phyloP scores from a whole-genome alignment of 495 filamentous ascomycete species.

The Xylaria flabelliformis region DNA sequence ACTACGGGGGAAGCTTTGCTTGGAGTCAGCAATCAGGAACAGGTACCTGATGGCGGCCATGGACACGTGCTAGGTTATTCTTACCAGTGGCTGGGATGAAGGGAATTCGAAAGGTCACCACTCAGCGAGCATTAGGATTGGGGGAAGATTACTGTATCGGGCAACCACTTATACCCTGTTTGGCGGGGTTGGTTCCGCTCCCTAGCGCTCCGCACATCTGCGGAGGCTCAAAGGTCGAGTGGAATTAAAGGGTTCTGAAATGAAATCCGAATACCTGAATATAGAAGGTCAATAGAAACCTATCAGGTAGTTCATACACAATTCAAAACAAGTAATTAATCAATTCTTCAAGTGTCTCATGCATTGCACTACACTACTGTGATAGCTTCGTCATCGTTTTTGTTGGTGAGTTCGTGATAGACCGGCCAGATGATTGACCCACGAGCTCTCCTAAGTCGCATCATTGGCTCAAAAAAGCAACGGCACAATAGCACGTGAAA shows the following conservation, averaged over 20 bases:
- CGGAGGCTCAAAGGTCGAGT: conserved; percentile 24
- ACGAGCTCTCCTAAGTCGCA: conserved; percentile 3
- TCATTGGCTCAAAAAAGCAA: conserved; percentile 11
- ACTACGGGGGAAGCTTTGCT: conserved; percentile 22
- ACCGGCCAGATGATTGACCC: conserved; percentile 1
- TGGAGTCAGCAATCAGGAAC: conserved; percentile 12
- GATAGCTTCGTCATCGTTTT: not conserved
- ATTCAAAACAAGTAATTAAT: conserved; percentile 24
- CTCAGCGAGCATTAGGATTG: conserved; percentile 37
- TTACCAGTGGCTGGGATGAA: conserved; percentile 14
- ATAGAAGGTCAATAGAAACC: conserved; percentile 23
- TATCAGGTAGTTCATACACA: conserved; percentile 12
- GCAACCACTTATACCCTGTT: conserved; percentile 33
- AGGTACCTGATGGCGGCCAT: conserved; percentile 14
- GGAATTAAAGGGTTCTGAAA: conserved; percentile 18
- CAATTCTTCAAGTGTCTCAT: conserved; percentile 10
- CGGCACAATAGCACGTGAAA: conserved; percentile 4
- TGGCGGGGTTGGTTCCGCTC: conserved; percentile 38
- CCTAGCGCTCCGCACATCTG: conserved; percentile 35
- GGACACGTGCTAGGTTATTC: conserved; percentile 17
- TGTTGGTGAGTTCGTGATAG: not conserved
- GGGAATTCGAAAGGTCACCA: conserved; percentile 36
- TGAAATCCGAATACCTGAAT: conserved; percentile 19
- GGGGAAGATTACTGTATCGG: conserved; percentile 35
- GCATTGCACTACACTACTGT: not conserved